Conservation (phyloP, 2,329 filamentous ascomycete species). For the Aurifilum marmelostoma region DNA sequence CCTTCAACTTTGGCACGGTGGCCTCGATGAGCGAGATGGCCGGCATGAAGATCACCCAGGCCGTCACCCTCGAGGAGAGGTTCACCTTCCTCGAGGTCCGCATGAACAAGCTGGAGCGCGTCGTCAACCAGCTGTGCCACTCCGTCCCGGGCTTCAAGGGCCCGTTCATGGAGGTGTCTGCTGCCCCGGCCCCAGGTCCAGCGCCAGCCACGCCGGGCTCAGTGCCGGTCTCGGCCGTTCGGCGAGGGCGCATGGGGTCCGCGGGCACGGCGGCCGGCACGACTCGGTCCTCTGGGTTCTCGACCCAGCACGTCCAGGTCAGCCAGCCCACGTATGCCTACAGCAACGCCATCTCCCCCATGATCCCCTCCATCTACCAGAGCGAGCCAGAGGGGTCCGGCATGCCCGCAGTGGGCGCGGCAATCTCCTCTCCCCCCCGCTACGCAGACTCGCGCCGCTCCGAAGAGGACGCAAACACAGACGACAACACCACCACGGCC, state of each 20-base stretch:
- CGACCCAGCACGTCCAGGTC: constrained; percentile 20
- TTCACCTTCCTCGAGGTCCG: constrained; percentile 55
- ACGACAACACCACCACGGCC: constrained; percentile 27
- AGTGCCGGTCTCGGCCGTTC: constrained; percentile 32
- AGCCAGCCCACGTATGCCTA: constrained; percentile 34
- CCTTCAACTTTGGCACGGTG: constrained; percentile 59
- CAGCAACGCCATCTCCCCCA: constrained; percentile 36
- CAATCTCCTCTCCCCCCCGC: not conserved
- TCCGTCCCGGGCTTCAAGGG: constrained; percentile 45
- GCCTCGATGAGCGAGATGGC: constrained; percentile 50
- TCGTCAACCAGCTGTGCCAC: constrained; percentile 55
- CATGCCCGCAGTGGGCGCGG: not conserved
- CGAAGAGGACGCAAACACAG: constrained; percentile 37
- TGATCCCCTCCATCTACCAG: constrained; percentile 39
- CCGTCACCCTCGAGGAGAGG: constrained; percentile 56
- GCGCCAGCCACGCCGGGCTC: constrained; percentile 26
- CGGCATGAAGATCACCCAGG: constrained; percentile 62
- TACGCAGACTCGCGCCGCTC: constrained; percentile 38
- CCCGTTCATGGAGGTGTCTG: constrained; percentile 36
- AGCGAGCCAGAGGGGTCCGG: constrained; percentile 21
- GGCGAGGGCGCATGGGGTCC: constrained; percentile 22
- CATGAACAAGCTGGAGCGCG: constrained; percentile 56
- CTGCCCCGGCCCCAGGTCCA: not conserved
- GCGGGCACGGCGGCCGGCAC: constrained; percentile 13
- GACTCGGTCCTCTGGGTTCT: constrained; percentile 8